Base-by-base conservation (phyloP, 306 rosid species). In the Quercus glauca region DNA sequence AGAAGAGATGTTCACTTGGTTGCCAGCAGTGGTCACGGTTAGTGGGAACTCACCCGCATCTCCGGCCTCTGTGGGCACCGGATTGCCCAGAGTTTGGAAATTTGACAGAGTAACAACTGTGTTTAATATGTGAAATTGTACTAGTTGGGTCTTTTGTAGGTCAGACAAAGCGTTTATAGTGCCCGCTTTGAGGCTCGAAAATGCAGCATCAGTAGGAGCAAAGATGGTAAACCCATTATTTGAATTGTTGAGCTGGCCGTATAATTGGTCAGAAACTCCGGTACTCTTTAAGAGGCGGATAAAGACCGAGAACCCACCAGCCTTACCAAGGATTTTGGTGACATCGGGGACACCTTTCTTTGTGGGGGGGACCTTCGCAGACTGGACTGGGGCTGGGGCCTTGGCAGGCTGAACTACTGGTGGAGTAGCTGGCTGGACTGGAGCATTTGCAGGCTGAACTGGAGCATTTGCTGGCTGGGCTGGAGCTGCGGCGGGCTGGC, bases 41-140 rank as follows among this genome's bases (percentile, higher is more conserved):
- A 92, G 82, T 15, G 91, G 97, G 6, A 83, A 87, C 82, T 88
- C 86, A 6, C 17, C 14, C 5, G 53, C 15, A 12, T 89, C 91
- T 17, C 94, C 94, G 55, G 92, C 97, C 51, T 90, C 90, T 0
- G 94, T 92, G 3, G 83, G 87, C 37, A 92, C 92, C 0, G 97
- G 97, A 79, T 92, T 92, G 18, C 93, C 89, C 3, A 92, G 72
- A 2, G 97, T 90, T 49, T 92, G 92, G 55, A 90, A 92, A 78
- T 88, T 90, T 0, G 90, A 79, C 57, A 86, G 55, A 0, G 87
- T 25, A 18, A 92, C 56, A 52, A 68, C 83, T 13, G 88, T 79
- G 15, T 92, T 85, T 14, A 88, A 83, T 1, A 89, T 57, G 80
- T 90, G 93, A 85, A 81, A 92, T 64, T 88, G 92, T 6, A 90